Evolutionary conservation across 73 alveolate genomes (phyloP).

Genomic region (Paramecium pentaurelia): DNA sequence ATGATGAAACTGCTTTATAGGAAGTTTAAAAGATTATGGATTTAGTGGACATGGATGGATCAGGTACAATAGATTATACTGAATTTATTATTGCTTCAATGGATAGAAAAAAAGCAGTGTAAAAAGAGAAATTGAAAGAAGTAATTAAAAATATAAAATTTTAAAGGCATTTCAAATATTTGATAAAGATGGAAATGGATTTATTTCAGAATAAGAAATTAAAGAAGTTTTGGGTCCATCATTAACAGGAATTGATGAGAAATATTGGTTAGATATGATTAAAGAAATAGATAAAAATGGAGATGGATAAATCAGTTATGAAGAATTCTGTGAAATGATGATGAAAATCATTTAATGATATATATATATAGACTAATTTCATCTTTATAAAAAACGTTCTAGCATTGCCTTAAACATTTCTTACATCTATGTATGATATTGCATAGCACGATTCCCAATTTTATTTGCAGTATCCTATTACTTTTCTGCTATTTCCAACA

Average conservation of each 20-base stretch:
- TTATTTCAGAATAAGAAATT: constrained; percentile 56
- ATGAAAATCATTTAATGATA: constrained; percentile 53
- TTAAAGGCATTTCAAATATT: constrained; percentile 45
- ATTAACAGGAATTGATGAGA: constrained; percentile 58
- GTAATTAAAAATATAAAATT: not conserved
- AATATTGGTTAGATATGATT: constrained; percentile 53
- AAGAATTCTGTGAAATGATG: constrained; percentile 81
- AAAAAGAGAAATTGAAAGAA: constrained; percentile 55
- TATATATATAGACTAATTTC: not conserved
- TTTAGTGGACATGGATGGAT: constrained; percentile 69
- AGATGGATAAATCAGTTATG: constrained; percentile 82
- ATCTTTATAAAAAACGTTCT: constrained; percentile 8
- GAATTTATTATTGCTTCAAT: constrained; percentile 70
- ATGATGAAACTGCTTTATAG: constrained; percentile 62
- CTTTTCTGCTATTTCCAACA: not conserved
- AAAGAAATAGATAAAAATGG: constrained; percentile 80
- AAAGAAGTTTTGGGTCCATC: constrained; percentile 57
- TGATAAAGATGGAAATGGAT: constrained; percentile 67
- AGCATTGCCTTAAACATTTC: constrained; percentile 16
- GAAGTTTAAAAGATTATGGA: constrained; percentile 73
- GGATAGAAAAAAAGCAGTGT: constrained; percentile 65
- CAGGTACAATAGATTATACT: constrained; percentile 73
- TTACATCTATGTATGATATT: not conserved
- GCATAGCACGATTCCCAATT: not conserved
- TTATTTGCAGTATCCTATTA: not conserved